Evolutionary conservation across 768 basidiomycete genomes (phyloP), one percentile per base, ranked within the genome.

Genomic region (Tylopilus intermedius): DNA sequence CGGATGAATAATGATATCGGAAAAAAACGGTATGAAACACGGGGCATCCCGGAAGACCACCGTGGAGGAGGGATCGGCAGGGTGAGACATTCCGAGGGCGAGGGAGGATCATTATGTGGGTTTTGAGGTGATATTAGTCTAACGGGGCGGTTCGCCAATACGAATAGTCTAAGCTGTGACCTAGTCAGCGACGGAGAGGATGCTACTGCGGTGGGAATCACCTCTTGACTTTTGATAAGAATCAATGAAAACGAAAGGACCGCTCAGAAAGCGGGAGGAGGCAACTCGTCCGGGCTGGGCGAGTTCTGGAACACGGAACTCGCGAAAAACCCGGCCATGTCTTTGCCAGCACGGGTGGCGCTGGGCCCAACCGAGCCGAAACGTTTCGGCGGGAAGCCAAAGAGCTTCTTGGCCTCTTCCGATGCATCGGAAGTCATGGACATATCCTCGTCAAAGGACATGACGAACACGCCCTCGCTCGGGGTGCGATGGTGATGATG

Each of bases 291-390:
- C 48, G 88, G 88, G 62, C 84, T 88, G 14, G 88, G 88, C 53
- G 86, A 88, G 74, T 89, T 90, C 77, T 90, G 88, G 81, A 89
- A 90, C 62, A 77, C 74, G 30, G 87, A 89, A 62, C 86, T 89
- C 59, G 88, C 88, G 68, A 87, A 90, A 64, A 80, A 88, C 8
- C 78, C 78, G 27, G 71, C 67, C 55, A 71, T 72, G 47, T 70
- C 64, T 60, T 65, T 64, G 55, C 38, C 58, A 55, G 53, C 56
- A 55, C 64, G 66, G 35, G 58, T 47, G 26, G 56, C 49, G 30
- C 56, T 68, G 24, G 55, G 49, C 43, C 67, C 69, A 54, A 69
- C 54, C 7, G 69, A 69, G 40, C 62, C 58, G 44, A 68, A 61
- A 8, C 54, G 59, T 59, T 66, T 68, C 40, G 62, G 60, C 33